These are phyloP conservation scores for Moesziomyces parantarcticus DNA, from an alignment of 1,284 basidiomycete species.

Conservation along the genomic window DNA sequence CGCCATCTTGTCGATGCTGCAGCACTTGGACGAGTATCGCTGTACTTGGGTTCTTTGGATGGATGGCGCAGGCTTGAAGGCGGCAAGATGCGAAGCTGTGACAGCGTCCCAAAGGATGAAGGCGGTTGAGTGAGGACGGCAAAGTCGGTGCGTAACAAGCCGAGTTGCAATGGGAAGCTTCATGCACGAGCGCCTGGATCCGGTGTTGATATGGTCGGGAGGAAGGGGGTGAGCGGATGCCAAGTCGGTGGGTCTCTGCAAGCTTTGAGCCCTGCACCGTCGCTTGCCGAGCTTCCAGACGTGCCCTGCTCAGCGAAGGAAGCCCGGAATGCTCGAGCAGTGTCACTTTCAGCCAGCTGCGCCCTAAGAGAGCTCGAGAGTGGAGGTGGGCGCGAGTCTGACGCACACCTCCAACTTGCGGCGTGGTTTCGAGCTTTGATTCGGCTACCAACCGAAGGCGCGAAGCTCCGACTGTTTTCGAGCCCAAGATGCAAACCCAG, in stretches of 20 bases:
- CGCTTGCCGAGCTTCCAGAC: neutral
- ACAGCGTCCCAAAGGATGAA: neutral
- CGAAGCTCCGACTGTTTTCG: too few species aligned
- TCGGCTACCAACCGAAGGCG: neutral
- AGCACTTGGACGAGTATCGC: constrained; percentile 12
- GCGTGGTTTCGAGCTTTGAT: neutral
- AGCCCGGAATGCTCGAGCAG: too few species aligned
- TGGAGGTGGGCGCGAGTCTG: neutral
- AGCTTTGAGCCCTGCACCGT: neutral
- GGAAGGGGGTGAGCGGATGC: neutral
- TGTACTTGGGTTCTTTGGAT: neutral
- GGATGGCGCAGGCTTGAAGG: constrained; percentile 1
- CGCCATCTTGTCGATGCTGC: constrained; percentile 34
- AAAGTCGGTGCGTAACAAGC: neutral
- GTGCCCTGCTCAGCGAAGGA: too few species aligned
- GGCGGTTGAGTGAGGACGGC: neutral
- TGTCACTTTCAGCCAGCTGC: neutral
- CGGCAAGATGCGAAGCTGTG: neutral
- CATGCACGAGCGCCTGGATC: neutral
- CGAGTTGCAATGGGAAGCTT: neutral
- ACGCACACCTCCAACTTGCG: neutral
- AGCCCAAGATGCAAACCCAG: too few species aligned
- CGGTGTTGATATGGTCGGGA: neutral
- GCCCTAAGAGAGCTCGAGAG: neutral
- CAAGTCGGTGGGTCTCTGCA: neutral